Conservation (phyloP, 352 stramenopile species). For the Pythium biforme region DNA sequence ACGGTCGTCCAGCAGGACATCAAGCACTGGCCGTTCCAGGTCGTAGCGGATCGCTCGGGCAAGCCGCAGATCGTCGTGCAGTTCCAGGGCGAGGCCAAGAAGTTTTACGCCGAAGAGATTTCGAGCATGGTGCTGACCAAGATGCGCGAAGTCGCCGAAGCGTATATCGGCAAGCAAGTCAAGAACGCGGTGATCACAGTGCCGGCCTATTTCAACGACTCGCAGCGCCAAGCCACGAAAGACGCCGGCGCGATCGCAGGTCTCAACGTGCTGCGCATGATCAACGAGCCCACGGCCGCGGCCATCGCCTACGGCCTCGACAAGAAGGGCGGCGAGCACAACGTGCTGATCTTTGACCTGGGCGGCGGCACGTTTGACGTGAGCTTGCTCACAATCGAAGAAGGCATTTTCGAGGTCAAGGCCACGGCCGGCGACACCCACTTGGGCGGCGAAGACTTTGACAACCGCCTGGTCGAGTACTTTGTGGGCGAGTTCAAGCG, state of each 20-base stretch:
- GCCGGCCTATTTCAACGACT: conserved; percentile 32
- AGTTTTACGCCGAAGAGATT: conserved; percentile 70
- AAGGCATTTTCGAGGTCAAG: conserved; percentile 97
- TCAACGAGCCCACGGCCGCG: conserved; percentile 93
- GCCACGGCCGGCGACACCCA: conserved; percentile 94
- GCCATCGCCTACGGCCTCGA: conserved; percentile 95
- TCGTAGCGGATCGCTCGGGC: conserved; percentile 45
- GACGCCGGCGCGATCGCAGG: conserved; percentile 31
- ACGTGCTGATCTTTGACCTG: conserved; percentile 97
- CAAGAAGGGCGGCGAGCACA: conserved; percentile 93
- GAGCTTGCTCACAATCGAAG: conserved; percentile 92
- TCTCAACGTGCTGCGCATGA: conserved; percentile 53
- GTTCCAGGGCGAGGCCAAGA: conserved; percentile 45
- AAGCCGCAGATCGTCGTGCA: conserved; percentile 51
- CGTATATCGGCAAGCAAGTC: conserved; percentile 31
- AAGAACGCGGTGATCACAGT: conserved; percentile 32
- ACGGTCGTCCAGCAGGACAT: conserved; percentile 71
- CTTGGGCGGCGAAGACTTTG: conserved; percentile 93
- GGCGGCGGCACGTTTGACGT: conserved; percentile 96
- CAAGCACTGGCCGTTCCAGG: conserved; percentile 55
- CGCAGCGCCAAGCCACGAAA: conserved; percentile 30
- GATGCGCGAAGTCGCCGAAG: conserved; percentile 44
- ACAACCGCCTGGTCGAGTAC: conserved; percentile 94
- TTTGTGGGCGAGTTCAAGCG: conserved; percentile 93
- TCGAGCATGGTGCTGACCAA: conserved; percentile 57